Percentiles rank a stretch among this genome's conserved stretches.
Conservation (phyloP, 805 yeast genomes). For the Blastobotrys muscicola region DNA sequence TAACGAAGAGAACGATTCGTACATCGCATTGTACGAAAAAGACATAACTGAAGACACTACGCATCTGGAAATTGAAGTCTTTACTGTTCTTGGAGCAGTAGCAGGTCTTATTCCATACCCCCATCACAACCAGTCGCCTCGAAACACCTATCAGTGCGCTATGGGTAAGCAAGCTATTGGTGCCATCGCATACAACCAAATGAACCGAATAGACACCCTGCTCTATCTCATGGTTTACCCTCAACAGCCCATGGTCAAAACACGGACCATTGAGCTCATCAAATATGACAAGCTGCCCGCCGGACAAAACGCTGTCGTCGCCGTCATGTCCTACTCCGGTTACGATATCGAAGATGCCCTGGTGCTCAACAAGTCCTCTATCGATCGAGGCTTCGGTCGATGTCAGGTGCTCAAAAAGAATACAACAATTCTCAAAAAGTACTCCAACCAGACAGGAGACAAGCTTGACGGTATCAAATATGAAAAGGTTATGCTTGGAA, state of each 20-base stretch:
- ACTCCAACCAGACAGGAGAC: slow-evolving; percentile 90
- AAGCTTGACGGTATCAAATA: slow-evolving; percentile 86
- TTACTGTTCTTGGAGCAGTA: slow-evolving; percentile 85
- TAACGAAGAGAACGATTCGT: slow-evolving; percentile 92
- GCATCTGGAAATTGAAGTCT: slow-evolving; percentile 92
- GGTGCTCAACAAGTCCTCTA: slow-evolving; percentile 83
- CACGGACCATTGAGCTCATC: slow-evolving; percentile 90
- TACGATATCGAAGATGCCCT: slow-evolving; percentile 97
- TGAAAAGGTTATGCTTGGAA: slow-evolving; percentile 28
- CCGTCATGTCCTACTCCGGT: slow-evolving; percentile 98
- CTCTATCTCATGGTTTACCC: slow-evolving; percentile 96
- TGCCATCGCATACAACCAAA: slow-evolving; percentile 95
- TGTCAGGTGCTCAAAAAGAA: slow-evolving; percentile 93
- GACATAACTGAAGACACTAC: slow-evolving; percentile 54
- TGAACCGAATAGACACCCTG: slow-evolving; percentile 88
- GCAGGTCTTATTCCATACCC: slow-evolving; percentile 91
- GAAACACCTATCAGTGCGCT: slow-evolving; percentile 90
- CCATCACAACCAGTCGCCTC: slow-evolving; percentile 85
- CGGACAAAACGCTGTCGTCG: slow-evolving; percentile 97
- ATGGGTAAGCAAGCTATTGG: slow-evolving; percentile 99
- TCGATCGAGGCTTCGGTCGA: slow-evolving; percentile 95
- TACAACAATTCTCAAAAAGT: slow-evolving; percentile 79
- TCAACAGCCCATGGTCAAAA: slow-evolving; percentile 98
- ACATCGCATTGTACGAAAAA: slow-evolving; percentile 79
- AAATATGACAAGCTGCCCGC: slow-evolving; percentile 96